Evolutionary conservation across 345 rosid genomes (phyloP).

Genomic region (Bruguiera sexangula): DNA sequence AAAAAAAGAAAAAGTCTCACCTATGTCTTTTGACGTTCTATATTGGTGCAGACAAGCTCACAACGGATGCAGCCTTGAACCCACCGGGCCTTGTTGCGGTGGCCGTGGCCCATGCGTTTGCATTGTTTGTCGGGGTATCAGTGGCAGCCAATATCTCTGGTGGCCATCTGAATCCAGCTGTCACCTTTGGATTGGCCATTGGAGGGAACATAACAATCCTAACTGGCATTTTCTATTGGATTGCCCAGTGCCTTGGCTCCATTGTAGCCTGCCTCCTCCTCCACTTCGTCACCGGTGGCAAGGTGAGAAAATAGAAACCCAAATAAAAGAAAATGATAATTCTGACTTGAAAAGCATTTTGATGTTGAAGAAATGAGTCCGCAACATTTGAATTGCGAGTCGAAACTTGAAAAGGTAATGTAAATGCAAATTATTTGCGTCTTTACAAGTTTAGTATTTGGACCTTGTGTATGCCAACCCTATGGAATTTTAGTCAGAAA

Average conservation of each 20-base stretch:
- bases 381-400: too few species aligned
- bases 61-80: slow-evolving; percentile 65
- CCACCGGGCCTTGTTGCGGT: slow-evolving; percentile 83
- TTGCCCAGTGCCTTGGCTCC: slow-evolving; percentile 85
- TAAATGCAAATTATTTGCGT: too few species aligned
- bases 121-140: slow-evolving; percentile 76
- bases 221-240: slow-evolving; percentile 78
- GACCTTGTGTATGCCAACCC: too few species aligned
- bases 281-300: slow-evolving; percentile 49
- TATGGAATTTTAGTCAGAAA: too few species aligned
- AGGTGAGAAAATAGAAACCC: slow-evolving; percentile 27
- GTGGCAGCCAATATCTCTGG: slow-evolving; percentile 84
- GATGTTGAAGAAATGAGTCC: too few species aligned
- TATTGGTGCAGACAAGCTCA: slow-evolving; percentile 45
- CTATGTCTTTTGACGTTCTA: background rate
- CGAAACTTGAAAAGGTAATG: too few species aligned
- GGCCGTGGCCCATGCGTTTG: slow-evolving; percentile 79
- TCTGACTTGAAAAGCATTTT: too few species aligned
- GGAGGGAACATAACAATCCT: slow-evolving; percentile 82
- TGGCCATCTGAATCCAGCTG: slow-evolving; percentile 87
- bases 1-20: background rate
- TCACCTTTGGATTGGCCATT: slow-evolving; percentile 75
- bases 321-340: too few species aligned
- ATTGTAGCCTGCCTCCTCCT: slow-evolving; percentile 83
- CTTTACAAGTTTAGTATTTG: too few species aligned